Evolutionary conservation across 2,329 filamentous ascomycete species (phyloP).

Genomic region (Orbilia blumenaviensis): DNA sequence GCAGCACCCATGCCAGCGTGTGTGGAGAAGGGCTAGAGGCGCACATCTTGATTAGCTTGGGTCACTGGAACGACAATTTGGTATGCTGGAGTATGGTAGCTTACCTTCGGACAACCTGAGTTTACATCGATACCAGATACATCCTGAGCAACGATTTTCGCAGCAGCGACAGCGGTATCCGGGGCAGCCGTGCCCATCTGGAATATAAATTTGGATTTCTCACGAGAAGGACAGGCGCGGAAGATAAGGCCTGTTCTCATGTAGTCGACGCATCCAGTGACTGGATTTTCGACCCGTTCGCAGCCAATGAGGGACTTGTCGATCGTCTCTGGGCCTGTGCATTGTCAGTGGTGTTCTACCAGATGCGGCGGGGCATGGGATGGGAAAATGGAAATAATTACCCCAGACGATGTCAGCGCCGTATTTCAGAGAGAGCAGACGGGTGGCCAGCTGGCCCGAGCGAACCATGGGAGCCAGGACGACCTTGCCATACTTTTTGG

Average conservation of each 20-base stretch:
- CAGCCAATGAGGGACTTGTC: conserved; percentile 92
- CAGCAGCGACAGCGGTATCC: conserved; percentile 81
- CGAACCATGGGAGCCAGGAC: conserved; percentile 98
- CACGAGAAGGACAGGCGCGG: conserved; percentile 79
- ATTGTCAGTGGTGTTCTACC: not conserved
- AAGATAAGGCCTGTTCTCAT: conserved; percentile 74
- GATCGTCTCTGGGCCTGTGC: conserved; percentile 85
- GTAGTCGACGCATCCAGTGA: conserved; percentile 84
- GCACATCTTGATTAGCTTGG: not conserved
- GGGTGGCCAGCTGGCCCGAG: conserved; percentile 92
- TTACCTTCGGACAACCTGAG: conserved; percentile 89
- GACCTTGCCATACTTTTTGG: conserved; percentile 38
- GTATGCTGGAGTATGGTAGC: no score
- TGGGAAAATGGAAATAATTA: conserved; percentile 61
- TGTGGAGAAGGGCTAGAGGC: conserved; percentile 78
- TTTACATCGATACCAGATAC: conserved; percentile 97
- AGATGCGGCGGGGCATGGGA: not conserved
- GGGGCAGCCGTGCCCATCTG: conserved; percentile 91
- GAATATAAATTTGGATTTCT: conserved; percentile 81
- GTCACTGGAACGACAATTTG: not conserved
- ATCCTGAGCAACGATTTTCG: conserved; percentile 82
- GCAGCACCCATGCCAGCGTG: conserved; percentile 95
- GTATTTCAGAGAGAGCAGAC: conserved; percentile 88
- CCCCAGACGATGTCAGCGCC: conserved; percentile 97
- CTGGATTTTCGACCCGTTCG: conserved; percentile 77